Evolutionary conservation across 2,329 filamentous ascomycete species (phyloP).

Genomic region (Atkinsonella hypoxylon): DNA sequence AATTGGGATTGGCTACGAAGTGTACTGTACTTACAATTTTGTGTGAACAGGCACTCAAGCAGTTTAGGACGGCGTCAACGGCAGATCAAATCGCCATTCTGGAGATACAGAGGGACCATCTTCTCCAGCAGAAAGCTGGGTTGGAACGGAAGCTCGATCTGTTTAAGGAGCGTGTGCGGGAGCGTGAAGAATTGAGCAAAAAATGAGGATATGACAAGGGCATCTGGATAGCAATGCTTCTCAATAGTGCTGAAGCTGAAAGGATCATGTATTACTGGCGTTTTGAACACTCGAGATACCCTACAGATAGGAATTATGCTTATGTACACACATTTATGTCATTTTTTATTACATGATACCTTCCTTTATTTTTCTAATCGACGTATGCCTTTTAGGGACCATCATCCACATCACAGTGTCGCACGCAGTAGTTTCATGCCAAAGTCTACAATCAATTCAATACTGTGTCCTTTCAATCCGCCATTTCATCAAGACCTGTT

Average conservation of each 20-base stretch:
- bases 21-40: neutral
- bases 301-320: neutral
- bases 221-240: neutral
- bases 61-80: constrained; percentile 26
- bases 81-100: constrained; percentile 34
- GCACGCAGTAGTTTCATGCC: neutral
- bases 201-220: neutral
- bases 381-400: neutral
- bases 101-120: constrained; percentile 27
- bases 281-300: constrained; percentile 5
- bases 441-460: neutral
- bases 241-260: neutral
- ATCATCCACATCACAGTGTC: neutral
- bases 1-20: too few relatives aligned
- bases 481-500: neutral
- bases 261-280: constrained; percentile 1
- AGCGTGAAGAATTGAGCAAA: constrained; percentile 21
- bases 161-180: constrained; percentile 26
- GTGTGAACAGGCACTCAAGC: constrained; percentile 17
- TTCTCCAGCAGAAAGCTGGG: constrained; percentile 26
- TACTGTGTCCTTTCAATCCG: too few relatives aligned
- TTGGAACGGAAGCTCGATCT: constrained; percentile 31
- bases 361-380: neutral
- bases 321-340: neutral
- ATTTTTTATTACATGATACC: neutral